Conservation (phyloP, 495 filamentous ascomycete species). For the Chaetomidium leptoderma region DNA sequence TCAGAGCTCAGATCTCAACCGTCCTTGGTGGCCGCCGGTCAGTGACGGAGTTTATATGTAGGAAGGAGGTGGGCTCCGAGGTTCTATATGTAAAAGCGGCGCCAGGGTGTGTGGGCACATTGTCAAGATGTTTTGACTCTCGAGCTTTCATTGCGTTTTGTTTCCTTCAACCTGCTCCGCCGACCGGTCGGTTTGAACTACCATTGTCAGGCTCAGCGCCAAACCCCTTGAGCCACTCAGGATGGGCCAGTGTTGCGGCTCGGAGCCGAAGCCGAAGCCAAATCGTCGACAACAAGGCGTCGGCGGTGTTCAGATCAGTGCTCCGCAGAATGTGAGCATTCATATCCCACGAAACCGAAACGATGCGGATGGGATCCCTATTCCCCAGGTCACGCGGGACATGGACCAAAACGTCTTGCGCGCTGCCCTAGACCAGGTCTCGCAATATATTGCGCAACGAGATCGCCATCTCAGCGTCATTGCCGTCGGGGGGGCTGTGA, state of each 20-base stretch:
- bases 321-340: slow-evolving; percentile 8
- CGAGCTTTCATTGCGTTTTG: too few relatives aligned
- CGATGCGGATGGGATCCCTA: background rate
- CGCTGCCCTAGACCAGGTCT: slow-evolving; percentile 2
- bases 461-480: slow-evolving; percentile 5
- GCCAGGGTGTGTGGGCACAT: too few relatives aligned
- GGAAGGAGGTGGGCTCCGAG: too few relatives aligned
- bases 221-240: background rate
- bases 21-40: too few relatives aligned
- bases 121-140: too few relatives aligned
- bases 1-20: too few relatives aligned
- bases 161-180: too few relatives aligned
- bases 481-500: slow-evolving; percentile 7
- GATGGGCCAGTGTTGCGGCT: background rate
- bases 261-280: background rate
- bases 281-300: background rate
- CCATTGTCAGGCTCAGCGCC: background rate
- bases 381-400: background rate
- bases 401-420: slow-evolving; percentile 3
- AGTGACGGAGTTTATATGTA: too few relatives aligned
- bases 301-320: background rate
- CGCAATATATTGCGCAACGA: background rate
- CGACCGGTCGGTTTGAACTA: too few relatives aligned
- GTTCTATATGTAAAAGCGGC: too few relatives aligned
- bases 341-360: slow-evolving; percentile 9